phyloP scores from a whole-genome alignment of 768 basidiomycete species.

The Mycena rosella region DNA sequence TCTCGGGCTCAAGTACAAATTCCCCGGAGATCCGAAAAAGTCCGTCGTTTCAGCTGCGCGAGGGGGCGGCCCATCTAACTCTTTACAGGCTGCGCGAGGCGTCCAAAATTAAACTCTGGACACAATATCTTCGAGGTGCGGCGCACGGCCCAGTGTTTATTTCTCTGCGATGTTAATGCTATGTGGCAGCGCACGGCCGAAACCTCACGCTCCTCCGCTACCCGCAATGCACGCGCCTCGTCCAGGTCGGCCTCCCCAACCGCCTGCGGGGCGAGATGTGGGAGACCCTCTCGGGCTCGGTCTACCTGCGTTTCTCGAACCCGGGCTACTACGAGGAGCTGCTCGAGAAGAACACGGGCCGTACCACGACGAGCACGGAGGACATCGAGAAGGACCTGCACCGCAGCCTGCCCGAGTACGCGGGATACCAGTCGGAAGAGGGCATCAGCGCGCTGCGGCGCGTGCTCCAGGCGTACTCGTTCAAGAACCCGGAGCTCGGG shows the following conservation, averaged over 20 bases:
- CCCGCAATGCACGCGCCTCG: conserved; percentile 95
- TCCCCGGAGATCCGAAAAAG: conserved; percentile 95
- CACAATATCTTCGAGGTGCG: conserved; percentile 84
- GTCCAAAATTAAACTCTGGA: conserved; percentile 97
- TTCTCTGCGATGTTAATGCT: conserved; percentile 28
- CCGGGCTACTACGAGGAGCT: conserved; percentile 86
- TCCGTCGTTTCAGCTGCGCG: conserved; percentile 47
- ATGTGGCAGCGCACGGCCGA: conserved; percentile 82
- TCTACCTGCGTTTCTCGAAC: conserved; percentile 90
- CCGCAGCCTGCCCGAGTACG: conserved; percentile 95
- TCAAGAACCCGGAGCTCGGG: conserved; percentile 94
- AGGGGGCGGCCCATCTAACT: conserved; percentile 22
- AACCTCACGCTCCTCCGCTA: conserved; percentile 96
- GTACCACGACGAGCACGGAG: conserved; percentile 90
- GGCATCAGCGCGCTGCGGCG: conserved; percentile 89
- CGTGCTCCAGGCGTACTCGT: conserved; percentile 95
- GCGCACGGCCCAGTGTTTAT: conserved; percentile 14
- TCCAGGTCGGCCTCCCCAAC: conserved; percentile 97
- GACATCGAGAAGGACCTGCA: conserved; percentile 99
- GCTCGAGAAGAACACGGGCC: conserved; percentile 81
- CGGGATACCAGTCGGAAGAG: conserved; percentile 92
- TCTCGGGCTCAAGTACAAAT: conserved; percentile 86
- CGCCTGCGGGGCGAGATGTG: conserved; percentile 96
- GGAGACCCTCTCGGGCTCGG: conserved; percentile 96
- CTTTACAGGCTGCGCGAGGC: conserved; percentile 77